Conservation (phyloP, 441 rosid genomes). For the Sinapis alba region DNA sequence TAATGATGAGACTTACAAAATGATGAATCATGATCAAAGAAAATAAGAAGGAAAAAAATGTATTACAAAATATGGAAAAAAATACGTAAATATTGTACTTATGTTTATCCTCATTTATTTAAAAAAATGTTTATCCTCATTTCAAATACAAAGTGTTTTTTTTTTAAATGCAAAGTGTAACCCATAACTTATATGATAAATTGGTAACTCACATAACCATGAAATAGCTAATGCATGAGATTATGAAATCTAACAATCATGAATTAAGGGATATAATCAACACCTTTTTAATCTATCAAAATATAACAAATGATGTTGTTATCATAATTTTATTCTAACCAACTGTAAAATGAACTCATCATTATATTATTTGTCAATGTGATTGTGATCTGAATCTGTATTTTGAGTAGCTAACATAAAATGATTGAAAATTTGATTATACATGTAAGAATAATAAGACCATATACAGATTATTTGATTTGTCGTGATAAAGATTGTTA, state of each 20-base stretch:
- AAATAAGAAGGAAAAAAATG: background rate
- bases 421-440: constrained; percentile 12
- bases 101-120: background rate
- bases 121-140: background rate
- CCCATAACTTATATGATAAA: background rate
- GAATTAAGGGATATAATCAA: constrained; percentile 24
- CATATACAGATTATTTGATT: constrained; percentile 7
- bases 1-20: constrained; percentile 35
- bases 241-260: constrained; percentile 1
- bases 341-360: constrained; percentile 28
- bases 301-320: constrained; percentile 28
- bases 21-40: constrained; percentile 6
- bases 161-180: background rate
- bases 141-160: background rate
- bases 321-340: constrained; percentile 28
- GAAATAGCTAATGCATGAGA: background rate
- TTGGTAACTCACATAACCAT: background rate
- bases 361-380: constrained; percentile 25
- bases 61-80: background rate
- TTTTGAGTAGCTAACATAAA: constrained; percentile 17
- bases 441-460: background rate
- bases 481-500: constrained; percentile 12
- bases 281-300: constrained; percentile 14
- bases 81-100: background rate
- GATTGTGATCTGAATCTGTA: constrained; percentile 11